These are phyloP conservation scores for Ceratocystis cubensis DNA, from an alignment of 2,329 filamentous ascomycete species.

Conservation along the genomic window DNA sequence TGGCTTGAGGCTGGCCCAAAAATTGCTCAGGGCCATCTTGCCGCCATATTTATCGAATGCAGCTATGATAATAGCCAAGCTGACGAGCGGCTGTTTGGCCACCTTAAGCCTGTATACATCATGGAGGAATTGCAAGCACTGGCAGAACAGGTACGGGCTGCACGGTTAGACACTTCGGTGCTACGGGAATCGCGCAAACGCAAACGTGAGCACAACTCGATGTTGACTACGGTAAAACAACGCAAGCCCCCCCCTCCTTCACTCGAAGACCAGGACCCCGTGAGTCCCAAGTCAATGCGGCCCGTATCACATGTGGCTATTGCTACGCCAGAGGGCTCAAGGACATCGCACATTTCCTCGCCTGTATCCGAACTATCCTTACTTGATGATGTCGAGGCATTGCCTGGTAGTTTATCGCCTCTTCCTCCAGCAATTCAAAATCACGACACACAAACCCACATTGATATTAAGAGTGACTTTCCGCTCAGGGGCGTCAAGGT, in stretches of 20 bases:
- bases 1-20: conserved; percentile 87
- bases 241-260: conserved; percentile 19
- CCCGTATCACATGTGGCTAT: conserved; percentile 22
- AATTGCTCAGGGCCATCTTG: conserved; percentile 57
- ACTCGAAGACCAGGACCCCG: conserved; percentile 31
- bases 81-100: conserved; percentile 71
- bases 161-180: conserved; percentile 28
- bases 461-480: conserved; percentile 23
- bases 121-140: conserved; percentile 64
- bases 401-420: conserved; percentile 33
- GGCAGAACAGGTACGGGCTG: conserved; percentile 54
- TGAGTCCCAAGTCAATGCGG: conserved; percentile 40
- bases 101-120: conserved; percentile 72
- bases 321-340: conserved; percentile 19
- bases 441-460: conserved; percentile 24
- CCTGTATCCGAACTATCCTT: background rate
- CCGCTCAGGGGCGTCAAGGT: conserved; percentile 63
- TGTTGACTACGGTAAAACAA: conserved; percentile 22
- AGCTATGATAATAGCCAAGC: conserved; percentile 74
- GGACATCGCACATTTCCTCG: conserved; percentile 16
- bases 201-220: conserved; percentile 38
- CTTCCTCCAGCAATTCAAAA: conserved; percentile 37
- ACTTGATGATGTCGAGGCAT: conserved; percentile 19
- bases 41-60: conserved; percentile 88
- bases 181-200: conserved; percentile 43